Conservation (phyloP, 2,329 filamentous ascomycete species). For the Fusarium sp. region DNA sequence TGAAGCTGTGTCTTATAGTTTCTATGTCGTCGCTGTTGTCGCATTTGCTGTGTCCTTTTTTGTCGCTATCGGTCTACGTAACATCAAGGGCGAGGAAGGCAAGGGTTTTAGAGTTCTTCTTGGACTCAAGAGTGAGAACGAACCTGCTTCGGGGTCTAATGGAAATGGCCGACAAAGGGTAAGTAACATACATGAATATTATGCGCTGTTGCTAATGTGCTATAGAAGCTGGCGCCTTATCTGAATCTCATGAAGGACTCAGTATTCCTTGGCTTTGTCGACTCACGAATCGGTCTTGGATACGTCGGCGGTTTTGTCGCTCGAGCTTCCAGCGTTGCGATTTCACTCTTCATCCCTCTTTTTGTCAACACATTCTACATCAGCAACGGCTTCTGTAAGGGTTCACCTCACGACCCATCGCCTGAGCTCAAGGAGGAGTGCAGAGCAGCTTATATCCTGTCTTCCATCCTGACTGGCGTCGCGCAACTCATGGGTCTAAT, state of each 20-base stretch:
- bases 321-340: conserved; percentile 91
- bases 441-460: conserved; percentile 85
- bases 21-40: conserved; percentile 83
- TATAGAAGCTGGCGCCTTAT: conserved; percentile 62
- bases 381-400: conserved; percentile 79
- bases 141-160: conserved; percentile 26
- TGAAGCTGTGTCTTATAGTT: conserved; percentile 82
- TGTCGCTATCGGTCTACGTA: conserved; percentile 81
- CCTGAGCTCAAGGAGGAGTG: conserved; percentile 87
- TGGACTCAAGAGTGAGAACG: conserved; percentile 50
- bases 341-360: conserved; percentile 93
- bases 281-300: conserved; percentile 83
- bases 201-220: conserved; percentile 16
- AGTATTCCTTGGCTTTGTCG: conserved; percentile 76
- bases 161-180: conserved; percentile 44
- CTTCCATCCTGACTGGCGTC: conserved; percentile 86
- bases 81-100: conserved; percentile 76
- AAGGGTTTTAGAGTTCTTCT: conserved; percentile 76
- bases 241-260: conserved; percentile 70
- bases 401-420: conserved; percentile 70
- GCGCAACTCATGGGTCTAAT: conserved; percentile 88
- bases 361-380: conserved; percentile 94
- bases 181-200: conserved; percentile 13
- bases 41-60: conserved; percentile 77
- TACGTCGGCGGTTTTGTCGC: conserved; percentile 96